These are phyloP conservation scores for Scheffersomyces stipitis DNA, from an alignment of 805 yeast species.

Conservation along the genomic window DNA sequence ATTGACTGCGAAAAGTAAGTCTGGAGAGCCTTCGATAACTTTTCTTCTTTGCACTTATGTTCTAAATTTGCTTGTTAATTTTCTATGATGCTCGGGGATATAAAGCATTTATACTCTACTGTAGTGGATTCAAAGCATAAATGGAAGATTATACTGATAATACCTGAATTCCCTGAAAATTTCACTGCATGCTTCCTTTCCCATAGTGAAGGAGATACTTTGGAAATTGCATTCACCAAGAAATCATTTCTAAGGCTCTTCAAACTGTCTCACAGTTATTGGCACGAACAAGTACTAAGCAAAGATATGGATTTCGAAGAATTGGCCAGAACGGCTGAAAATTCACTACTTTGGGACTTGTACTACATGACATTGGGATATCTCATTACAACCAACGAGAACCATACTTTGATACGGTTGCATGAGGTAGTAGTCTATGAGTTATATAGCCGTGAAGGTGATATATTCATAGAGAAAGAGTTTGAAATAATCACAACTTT, in stretches of 20 bases:
- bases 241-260: slow-evolving; percentile 28
- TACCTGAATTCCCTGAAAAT: too few relatives aligned
- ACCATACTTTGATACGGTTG: slow-evolving; percentile 27
- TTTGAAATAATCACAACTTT: slow-evolving; percentile 32
- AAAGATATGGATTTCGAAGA: background rate
- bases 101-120: too few relatives aligned
- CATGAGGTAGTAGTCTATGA: slow-evolving; percentile 26
- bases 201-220: slow-evolving; percentile 7
- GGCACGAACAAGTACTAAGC: slow-evolving; percentile 15
- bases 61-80: too few relatives aligned
- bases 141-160: too few relatives aligned
- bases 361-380: slow-evolving; percentile 35
- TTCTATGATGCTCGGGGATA: too few relatives aligned
- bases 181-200: too few relatives aligned
- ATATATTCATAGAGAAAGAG: slow-evolving; percentile 14
- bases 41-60: too few relatives aligned
- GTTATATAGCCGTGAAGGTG: slow-evolving; percentile 7
- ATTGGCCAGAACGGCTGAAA: background rate
- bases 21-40: too few relatives aligned
- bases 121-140: too few relatives aligned
- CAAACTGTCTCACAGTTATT: slow-evolving; percentile 29
- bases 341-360: slow-evolving; percentile 9
- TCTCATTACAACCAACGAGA: slow-evolving; percentile 39
- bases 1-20: too few relatives aligned
- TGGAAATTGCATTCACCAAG: slow-evolving; percentile 36